A percentile compares a stretch with the other conserved stretches of the same genome.
Conservation (phyloP, 2,329 filamentous ascomycete genomes). For the Apiospora sp. region DNA sequence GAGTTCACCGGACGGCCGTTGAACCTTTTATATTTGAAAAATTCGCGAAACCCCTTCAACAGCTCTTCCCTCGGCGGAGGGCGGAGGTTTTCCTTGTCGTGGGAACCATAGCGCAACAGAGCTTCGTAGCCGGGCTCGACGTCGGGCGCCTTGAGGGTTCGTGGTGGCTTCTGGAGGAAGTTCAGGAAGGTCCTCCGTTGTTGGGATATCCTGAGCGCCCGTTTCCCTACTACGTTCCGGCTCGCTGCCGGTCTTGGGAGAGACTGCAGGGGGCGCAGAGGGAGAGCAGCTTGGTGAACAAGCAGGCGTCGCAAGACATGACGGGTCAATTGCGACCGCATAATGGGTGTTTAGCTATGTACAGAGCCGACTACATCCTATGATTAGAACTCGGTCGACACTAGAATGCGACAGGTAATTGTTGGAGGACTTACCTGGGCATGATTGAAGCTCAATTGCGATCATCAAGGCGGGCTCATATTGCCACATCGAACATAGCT, state of each 20-base stretch:
- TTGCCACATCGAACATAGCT: conserved; percentile 13
- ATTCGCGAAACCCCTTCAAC: conserved; percentile 67
- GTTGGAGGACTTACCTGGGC: conserved; percentile 23
- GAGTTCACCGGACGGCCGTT: conserved; percentile 63
- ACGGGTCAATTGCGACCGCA: conserved; percentile 47
- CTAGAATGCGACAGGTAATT: background rate
- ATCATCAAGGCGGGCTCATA: conserved; percentile 19
- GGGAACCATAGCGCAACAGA: conserved; percentile 73
- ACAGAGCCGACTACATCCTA: conserved; percentile 35
- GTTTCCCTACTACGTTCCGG: conserved; percentile 41
- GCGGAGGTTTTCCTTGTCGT: conserved; percentile 68
- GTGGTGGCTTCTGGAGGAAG: conserved; percentile 66
- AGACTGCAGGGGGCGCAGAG: conserved; percentile 28
- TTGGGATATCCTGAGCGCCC: conserved; percentile 34
- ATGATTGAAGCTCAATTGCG: conserved; percentile 19
- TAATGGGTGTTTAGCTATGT: conserved; percentile 41
- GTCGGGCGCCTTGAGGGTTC: conserved; percentile 66
- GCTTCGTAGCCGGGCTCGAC: conserved; percentile 75
- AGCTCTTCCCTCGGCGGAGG: conserved; percentile 71
- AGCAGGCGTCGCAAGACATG: conserved; percentile 49
- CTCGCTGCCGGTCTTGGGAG: conserved; percentile 37
- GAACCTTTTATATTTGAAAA: conserved; percentile 66
- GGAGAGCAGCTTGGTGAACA: conserved; percentile 36
- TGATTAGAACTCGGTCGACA: background rate
- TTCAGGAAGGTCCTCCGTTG: conserved; percentile 68